phyloP scores from a whole-genome alignment of 352 stramenopile species.

The Globisporangium takayamanum region DNA sequence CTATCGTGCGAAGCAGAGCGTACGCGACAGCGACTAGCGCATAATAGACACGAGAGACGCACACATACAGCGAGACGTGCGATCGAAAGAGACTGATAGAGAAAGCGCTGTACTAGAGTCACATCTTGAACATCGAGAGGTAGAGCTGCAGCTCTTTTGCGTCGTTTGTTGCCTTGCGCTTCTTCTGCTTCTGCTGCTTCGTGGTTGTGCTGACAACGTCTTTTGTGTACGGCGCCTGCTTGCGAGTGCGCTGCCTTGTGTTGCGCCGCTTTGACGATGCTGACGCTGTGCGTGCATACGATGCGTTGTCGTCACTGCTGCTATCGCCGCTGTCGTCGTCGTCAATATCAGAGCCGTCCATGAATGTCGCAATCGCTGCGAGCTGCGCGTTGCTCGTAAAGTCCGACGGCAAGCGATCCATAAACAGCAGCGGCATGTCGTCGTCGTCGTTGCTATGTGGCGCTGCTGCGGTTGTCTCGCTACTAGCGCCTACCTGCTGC shows the following conservation, averaged over 20 bases:
- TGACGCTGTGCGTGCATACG: not conserved
- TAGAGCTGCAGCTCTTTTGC: constrained; percentile 57
- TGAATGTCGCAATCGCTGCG: constrained; percentile 70
- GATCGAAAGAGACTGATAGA: not conserved
- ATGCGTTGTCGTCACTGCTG: not conserved
- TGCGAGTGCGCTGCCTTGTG: not conserved
- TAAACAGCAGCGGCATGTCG: constrained; percentile 66
- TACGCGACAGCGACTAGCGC: not conserved
- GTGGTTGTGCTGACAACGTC: not conserved
- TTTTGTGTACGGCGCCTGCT: constrained; percentile 24
- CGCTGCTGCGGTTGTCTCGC: not conserved
- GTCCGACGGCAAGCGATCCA: constrained; percentile 52
- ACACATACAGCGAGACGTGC: not conserved
- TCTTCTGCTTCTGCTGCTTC: constrained; percentile 2
- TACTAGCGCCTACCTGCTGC: too few species aligned
- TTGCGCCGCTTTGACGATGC: not conserved
- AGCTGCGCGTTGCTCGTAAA: constrained; percentile 67
- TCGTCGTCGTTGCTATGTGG: not conserved
- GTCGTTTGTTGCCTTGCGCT: constrained; percentile 4
- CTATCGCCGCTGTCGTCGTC: constrained; percentile 5
- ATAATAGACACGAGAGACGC: too few species aligned
- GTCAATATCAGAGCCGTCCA: constrained; percentile 39
- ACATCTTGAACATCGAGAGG: constrained; percentile 48
- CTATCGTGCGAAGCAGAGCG: constrained; percentile 20
- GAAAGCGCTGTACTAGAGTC: not conserved